Conservation (phyloP, 1,284 basidiomycete species). For the Mycosarcoma mackinlayi region DNA sequence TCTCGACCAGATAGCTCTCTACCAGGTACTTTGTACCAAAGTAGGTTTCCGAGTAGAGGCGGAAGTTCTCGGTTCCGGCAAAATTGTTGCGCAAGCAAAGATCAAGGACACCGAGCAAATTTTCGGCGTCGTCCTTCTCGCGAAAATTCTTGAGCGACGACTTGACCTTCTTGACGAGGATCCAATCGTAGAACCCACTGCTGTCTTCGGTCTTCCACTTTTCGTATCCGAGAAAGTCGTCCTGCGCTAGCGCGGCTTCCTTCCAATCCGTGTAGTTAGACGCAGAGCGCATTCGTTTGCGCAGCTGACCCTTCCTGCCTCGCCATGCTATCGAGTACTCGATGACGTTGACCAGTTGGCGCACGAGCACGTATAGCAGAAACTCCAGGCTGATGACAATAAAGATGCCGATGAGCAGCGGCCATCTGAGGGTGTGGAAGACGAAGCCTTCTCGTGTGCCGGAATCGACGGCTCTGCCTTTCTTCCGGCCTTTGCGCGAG, state of each 20-base stretch:
- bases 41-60: conserved; percentile 87
- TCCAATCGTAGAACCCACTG: conserved; percentile 67
- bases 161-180: conserved; percentile 64
- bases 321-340: conserved; percentile 74
- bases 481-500: conserved; percentile 25
- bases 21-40: conserved; percentile 64
- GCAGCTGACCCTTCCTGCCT: conserved; percentile 81
- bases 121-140: conserved; percentile 79
- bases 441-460: conserved; percentile 62
- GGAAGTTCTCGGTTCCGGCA: conserved; percentile 89
- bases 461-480: conserved; percentile 40
- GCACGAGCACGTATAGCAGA: conserved; percentile 81
- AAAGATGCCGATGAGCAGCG: conserved; percentile 77
- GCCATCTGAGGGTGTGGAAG: conserved; percentile 59
- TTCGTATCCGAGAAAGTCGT: conserved; percentile 71
- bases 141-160: conserved; percentile 72
- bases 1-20: conserved; percentile 59
- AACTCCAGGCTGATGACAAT: conserved; percentile 87
- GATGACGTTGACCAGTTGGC: conserved; percentile 78
- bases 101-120: conserved; percentile 86
- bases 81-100: conserved; percentile 93
- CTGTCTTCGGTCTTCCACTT: conserved; percentile 62
- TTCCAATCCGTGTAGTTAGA: conserved; percentile 83
- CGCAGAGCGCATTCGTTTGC: conserved; percentile 80
- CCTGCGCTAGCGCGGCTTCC: conserved; percentile 80